phyloP scores from a whole-genome alignment of 2,329 filamentous ascomycete species.

The Hypoxylon sp. region DNA sequence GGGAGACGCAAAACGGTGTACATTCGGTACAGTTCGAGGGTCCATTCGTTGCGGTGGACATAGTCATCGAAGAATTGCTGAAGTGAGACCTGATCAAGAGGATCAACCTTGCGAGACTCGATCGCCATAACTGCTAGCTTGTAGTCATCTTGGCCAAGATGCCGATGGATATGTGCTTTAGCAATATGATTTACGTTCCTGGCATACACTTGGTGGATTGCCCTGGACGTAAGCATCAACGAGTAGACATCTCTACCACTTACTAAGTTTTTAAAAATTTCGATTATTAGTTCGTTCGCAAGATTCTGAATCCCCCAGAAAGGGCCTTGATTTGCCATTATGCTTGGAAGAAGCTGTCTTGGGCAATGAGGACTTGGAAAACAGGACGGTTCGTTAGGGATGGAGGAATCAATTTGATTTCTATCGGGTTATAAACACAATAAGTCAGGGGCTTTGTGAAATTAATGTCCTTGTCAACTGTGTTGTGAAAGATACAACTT shows the following conservation, averaged over 20 bases:
- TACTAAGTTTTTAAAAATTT: not conserved
- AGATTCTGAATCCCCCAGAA: not conserved
- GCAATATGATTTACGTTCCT: slow-evolving; percentile 3
- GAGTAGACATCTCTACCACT: slow-evolving; percentile 4
- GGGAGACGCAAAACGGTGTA: slow-evolving; percentile 1
- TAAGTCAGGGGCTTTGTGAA: not conserved
- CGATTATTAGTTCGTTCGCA: slow-evolving; percentile 3
- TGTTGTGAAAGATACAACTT: too few relatives aligned
- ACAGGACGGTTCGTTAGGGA: not conserved
- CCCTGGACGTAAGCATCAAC: slow-evolving; percentile 6
- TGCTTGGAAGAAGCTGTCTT: not conserved
- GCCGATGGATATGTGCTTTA: slow-evolving; percentile 1
- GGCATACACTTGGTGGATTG: not conserved
- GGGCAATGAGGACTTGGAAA: not conserved
- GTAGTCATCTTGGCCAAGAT: slow-evolving; percentile 11
- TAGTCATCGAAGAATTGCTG: slow-evolving; percentile 8
- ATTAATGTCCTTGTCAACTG: not conserved
- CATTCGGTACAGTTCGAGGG: slow-evolving; percentile 6
- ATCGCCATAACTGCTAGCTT: slow-evolving; percentile 21
- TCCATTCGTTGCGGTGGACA: slow-evolving; percentile 15
- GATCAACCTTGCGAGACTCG: slow-evolving; percentile 16
- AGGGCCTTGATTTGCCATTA: not conserved
- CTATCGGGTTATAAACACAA: not conserved
- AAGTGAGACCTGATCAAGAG: not conserved
- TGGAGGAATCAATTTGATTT: not conserved